Conservation (phyloP, 495 filamentous ascomycete genomes). For the Corynascus novoguineensis region DNA sequence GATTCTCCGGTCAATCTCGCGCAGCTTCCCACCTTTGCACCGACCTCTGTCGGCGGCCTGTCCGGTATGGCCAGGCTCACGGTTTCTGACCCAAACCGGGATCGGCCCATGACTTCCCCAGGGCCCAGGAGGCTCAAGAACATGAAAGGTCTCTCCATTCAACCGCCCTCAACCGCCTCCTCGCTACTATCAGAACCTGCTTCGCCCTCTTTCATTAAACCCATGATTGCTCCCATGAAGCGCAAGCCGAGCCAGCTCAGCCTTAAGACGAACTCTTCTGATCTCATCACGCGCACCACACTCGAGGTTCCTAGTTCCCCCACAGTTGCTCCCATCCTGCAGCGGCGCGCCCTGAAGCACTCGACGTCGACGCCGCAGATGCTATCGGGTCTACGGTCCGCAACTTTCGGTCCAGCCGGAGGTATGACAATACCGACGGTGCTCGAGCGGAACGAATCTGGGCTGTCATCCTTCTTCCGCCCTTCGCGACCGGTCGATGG, state of each 20-base stretch:
- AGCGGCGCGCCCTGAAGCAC: constrained; percentile 50
- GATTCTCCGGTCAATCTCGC: constrained; percentile 70
- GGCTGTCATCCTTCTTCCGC: constrained; percentile 44
- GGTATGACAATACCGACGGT: constrained; percentile 51
- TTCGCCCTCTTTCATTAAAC: constrained; percentile 78
- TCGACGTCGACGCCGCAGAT: constrained; percentile 53
- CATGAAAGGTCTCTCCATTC: constrained; percentile 87
- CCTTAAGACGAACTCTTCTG: constrained; percentile 52
- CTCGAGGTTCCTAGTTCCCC: constrained; percentile 43
- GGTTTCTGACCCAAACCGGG: constrained; percentile 35
- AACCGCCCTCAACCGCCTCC: constrained; percentile 57
- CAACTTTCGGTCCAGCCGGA: constrained; percentile 48
- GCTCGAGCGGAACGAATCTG: constrained; percentile 44
- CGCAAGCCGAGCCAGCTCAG: constrained; percentile 76
- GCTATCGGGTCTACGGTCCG: constrained; percentile 45
- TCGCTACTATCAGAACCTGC: constrained; percentile 62
- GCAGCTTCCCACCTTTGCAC: constrained; percentile 52
- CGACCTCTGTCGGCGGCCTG: constrained; percentile 40
- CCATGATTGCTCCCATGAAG: constrained; percentile 57
- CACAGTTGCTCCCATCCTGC: constrained; percentile 45
- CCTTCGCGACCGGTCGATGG: constrained; percentile 34
- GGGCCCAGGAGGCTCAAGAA: constrained; percentile 78
- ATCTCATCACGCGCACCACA: constrained; percentile 37
- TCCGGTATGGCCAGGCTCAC: constrained; percentile 41
- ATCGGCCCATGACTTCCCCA: constrained; percentile 57